These are phyloP conservation scores for Termitomyces eurrhizus DNA, from an alignment of 768 basidiomycete genomes.

Conservation along the genomic window DNA sequence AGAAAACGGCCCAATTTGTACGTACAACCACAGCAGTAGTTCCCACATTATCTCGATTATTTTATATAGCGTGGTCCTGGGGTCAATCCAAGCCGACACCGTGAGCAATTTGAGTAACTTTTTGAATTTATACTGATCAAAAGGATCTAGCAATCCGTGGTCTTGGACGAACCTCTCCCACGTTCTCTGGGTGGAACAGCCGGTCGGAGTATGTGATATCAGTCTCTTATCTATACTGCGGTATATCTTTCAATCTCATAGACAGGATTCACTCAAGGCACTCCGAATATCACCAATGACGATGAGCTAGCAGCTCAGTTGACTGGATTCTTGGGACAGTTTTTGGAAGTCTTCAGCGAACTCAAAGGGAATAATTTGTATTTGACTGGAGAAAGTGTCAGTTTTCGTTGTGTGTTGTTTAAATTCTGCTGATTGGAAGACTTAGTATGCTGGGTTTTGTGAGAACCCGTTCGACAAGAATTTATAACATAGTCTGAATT, in stretches of 20 bases:
- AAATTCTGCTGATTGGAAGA: background rate
- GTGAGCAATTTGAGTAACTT: constrained; percentile 11
- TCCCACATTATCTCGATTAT: background rate
- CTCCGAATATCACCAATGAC: constrained; percentile 55
- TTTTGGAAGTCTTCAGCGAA: constrained; percentile 61
- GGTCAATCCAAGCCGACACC: constrained; percentile 34
- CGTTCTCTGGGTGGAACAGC: constrained; percentile 68
- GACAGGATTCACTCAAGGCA: constrained; percentile 70
- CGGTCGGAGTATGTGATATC: constrained; percentile 46
- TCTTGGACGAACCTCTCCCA: constrained; percentile 73
- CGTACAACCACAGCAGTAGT: constrained; percentile 19
- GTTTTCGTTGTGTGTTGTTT: constrained; percentile 15
- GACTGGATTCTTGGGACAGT: constrained; percentile 58
- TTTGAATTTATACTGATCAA: background rate
- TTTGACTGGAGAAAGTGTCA: constrained; percentile 64
- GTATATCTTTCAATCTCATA: constrained; percentile 10
- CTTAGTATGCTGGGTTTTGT: constrained; percentile 68
- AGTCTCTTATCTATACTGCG: background rate
- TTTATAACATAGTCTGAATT: background rate
- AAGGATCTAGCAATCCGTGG: constrained; percentile 44
- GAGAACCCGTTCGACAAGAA: constrained; percentile 23
- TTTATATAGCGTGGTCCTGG: constrained; percentile 44
- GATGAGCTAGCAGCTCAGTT: constrained; percentile 51
- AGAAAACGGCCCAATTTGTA: constrained; percentile 60
- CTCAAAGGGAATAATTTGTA: constrained; percentile 66